Conservation (phyloP, 805 yeast genomes). For the Debaryomyces castellii region DNA sequence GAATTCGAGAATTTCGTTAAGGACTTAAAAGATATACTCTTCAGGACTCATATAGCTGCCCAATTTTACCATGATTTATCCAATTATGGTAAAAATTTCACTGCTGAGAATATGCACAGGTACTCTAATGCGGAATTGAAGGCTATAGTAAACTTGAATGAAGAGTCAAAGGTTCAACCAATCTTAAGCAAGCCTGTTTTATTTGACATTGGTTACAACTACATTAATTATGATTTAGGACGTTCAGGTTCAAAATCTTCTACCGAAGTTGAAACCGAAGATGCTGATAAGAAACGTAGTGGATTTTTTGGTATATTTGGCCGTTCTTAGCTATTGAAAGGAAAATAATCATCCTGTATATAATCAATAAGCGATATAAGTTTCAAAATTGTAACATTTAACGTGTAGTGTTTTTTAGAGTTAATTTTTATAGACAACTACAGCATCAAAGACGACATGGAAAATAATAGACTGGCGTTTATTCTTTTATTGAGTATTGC, state of each 20-base stretch:
- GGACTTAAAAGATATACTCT: constrained; percentile 14
- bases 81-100: constrained; percentile 14
- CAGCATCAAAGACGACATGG: not conserved
- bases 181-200: constrained; percentile 83
- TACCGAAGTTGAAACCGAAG: constrained; percentile 20
- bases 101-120: constrained; percentile 45
- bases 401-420: not conserved
- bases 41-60: constrained; percentile 45
- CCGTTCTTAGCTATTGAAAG: constrained; percentile 26
- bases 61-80: constrained; percentile 37
- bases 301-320: constrained; percentile 79
- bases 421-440: not conserved
- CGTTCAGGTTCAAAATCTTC: constrained; percentile 10
- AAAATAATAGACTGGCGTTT: constrained; percentile 8
- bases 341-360: not conserved
- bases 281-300: constrained; percentile 46
- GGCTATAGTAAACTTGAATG: constrained; percentile 21
- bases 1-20: constrained; percentile 24
- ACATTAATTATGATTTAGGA: constrained; percentile 52
- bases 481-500: constrained; percentile 33
- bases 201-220: constrained; percentile 88
- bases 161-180: constrained; percentile 44
- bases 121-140: constrained; percentile 30
- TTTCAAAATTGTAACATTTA: not conserved
- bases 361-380: not conserved